A percentile compares a stretch with the other conserved stretches of the same genome.
Conservation (phyloP, 768 basidiomycete species). For the Termitomyces sp. region DNA sequence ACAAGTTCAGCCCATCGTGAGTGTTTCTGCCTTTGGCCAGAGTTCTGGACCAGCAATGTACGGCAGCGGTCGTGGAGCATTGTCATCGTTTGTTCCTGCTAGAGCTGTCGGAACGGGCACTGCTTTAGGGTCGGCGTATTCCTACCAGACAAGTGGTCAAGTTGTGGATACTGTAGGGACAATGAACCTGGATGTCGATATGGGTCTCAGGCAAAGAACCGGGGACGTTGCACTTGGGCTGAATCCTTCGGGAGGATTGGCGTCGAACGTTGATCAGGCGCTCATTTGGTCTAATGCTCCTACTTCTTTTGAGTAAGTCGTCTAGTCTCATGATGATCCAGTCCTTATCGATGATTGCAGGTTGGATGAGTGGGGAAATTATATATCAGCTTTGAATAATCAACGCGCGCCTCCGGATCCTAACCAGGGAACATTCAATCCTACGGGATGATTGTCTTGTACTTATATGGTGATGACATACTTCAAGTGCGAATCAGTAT, state of each 20-base stretch:
- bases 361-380: constrained; percentile 38
- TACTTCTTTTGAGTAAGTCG: constrained; percentile 54
- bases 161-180: background rate
- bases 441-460: background rate
- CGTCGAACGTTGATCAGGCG: constrained; percentile 28
- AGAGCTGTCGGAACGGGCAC: background rate
- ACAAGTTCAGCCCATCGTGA: background rate
- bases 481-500: background rate
- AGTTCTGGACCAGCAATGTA: background rate
- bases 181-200: background rate
- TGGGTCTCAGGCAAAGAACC: constrained; percentile 1
- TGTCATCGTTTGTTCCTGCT: background rate
- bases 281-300: constrained; percentile 66
- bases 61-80: background rate
- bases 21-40: background rate
- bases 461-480: background rate
- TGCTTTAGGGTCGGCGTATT: background rate
- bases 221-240: background rate
- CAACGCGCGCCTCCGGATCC: background rate
- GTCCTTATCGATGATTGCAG: constrained; percentile 18
- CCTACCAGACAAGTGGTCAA: background rate
- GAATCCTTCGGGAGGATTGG: background rate
- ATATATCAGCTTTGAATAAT: constrained; percentile 30
- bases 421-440: background rate
- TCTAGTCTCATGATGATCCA: background rate